phyloP scores from a whole-genome alignment of 2,329 filamentous ascomycete genomes.

The Pseudogymnoascus sp. region DNA sequence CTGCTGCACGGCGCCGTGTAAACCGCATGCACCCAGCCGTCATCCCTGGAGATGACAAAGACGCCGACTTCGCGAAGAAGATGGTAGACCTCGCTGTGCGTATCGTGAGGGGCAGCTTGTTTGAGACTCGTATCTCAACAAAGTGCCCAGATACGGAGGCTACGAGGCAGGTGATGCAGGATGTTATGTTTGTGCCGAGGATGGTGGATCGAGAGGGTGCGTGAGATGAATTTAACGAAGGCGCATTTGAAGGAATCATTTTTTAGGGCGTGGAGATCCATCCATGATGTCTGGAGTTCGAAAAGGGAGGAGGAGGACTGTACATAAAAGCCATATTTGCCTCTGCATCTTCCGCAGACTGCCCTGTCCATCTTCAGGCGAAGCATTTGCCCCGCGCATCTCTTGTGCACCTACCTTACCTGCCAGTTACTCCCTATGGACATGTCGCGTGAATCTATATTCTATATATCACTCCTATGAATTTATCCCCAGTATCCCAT shows the following conservation, averaged over 20 bases:
- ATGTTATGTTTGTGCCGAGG: background rate
- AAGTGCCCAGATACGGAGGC: background rate
- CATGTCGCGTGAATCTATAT: too few relatives aligned
- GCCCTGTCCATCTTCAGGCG: too few relatives aligned
- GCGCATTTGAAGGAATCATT: background rate
- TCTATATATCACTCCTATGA: background rate
- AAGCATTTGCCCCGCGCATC: background rate
- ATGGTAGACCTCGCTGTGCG: background rate
- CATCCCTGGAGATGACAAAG: background rate
- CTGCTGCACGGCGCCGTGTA: background rate
- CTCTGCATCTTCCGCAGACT: too few relatives aligned
- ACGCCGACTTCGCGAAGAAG: background rate
- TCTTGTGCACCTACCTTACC: background rate
- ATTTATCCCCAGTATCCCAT: background rate
- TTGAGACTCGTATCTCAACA: background rate
- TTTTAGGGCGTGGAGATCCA: background rate
- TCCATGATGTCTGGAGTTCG: too few relatives aligned
- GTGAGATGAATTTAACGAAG: background rate
- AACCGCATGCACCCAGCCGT: background rate
- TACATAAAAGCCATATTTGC: background rate
- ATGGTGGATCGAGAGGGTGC: background rate
- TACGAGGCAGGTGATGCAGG: background rate
- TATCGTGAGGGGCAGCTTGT: background rate
- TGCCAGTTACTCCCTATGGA: too few relatives aligned
- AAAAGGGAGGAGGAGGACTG: background rate